Conservation (phyloP, 768 basidiomycete genomes). For the Russula abietina region DNA sequence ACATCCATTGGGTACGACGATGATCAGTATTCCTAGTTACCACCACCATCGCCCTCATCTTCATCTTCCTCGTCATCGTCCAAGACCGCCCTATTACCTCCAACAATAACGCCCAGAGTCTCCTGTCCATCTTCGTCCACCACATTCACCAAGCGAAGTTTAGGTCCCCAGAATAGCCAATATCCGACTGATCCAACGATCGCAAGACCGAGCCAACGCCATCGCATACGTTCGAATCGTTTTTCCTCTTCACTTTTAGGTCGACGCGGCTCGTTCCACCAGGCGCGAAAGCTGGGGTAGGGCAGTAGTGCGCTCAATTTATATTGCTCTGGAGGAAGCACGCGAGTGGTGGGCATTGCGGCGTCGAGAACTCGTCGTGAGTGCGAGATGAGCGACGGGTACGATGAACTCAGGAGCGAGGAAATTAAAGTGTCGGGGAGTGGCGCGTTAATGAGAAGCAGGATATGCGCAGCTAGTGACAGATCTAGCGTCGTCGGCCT, state of each 20-base stretch:
- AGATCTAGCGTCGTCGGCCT: conserved; percentile 59
- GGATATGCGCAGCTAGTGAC: conserved; percentile 59
- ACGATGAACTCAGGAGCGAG: conserved; percentile 48
- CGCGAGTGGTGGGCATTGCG: conserved; percentile 28
- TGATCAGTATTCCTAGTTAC: neutral
- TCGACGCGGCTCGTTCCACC: conserved; percentile 24
- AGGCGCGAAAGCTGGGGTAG: conserved; percentile 29
- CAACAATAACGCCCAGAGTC: conserved; percentile 13
- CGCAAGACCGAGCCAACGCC: conserved; percentile 47
- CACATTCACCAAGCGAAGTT: neutral
- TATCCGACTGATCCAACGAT: conserved; percentile 38
- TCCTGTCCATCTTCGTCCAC: conserved; percentile 10
- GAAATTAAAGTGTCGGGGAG: conserved; percentile 58
- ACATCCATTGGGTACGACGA: neutral
- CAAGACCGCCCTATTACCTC: neutral
- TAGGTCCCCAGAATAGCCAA: conserved; percentile 25
- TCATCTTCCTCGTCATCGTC: conserved; percentile 24
- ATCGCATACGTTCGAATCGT: conserved; percentile 44
- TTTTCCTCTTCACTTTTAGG: conserved; percentile 39
- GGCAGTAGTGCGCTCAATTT: conserved; percentile 31
- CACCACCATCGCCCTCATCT: conserved; percentile 6
- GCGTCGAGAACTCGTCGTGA: conserved; percentile 44
- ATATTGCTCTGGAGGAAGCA: conserved; percentile 32
- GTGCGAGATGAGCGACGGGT: conserved; percentile 52
- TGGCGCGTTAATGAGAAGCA: conserved; percentile 51